These are phyloP conservation scores for Escallonia rubra DNA, from an alignment of 129 eudicot genomes.

Conservation along the genomic window DNA sequence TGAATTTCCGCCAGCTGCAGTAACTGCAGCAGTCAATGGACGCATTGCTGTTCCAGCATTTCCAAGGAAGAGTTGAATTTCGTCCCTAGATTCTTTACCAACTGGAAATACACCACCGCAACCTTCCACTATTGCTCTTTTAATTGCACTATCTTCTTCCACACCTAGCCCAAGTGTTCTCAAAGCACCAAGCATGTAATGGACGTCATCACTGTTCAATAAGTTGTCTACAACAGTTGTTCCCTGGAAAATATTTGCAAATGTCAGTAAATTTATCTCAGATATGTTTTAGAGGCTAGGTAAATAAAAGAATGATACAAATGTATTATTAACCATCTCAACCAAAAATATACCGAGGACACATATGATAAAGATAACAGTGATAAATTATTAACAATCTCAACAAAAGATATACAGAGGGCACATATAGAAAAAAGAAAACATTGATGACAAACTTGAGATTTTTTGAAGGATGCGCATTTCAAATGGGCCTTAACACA, in stretches of 20 bases:
- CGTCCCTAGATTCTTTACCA: slow-evolving; percentile 64
- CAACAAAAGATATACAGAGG: too few species aligned
- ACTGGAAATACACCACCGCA: slow-evolving; percentile 87
- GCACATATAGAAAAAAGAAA: too few species aligned
- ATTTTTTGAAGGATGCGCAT: too few species aligned
- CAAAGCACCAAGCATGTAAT: slow-evolving; percentile 92
- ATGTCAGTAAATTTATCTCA: too few species aligned
- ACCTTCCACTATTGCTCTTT: slow-evolving; percentile 81
- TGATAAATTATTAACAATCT: too few species aligned
- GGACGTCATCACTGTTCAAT: slow-evolving; percentile 86
- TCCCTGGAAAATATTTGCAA: slow-evolving; percentile 54
- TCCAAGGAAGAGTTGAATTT: slow-evolving; percentile 83
- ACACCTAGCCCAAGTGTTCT: slow-evolving; percentile 79
- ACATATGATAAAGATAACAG: too few species aligned
- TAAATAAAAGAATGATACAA: too few species aligned
- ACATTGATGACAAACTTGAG: too few species aligned
- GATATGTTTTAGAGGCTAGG: too few species aligned
- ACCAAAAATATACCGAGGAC: too few species aligned
- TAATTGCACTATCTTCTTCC: slow-evolving; percentile 62
- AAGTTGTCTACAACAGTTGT: slow-evolving; percentile 91
- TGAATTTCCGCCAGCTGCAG: slow-evolving; percentile 89
- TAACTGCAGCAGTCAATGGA: slow-evolving; percentile 93
- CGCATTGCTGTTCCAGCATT: slow-evolving; percentile 99
- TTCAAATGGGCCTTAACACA: too few species aligned
- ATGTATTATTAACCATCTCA: too few species aligned